Base-by-base conservation (phyloP, 2,329 filamentous ascomycete species). In the Fusarium brachygibbosum region DNA sequence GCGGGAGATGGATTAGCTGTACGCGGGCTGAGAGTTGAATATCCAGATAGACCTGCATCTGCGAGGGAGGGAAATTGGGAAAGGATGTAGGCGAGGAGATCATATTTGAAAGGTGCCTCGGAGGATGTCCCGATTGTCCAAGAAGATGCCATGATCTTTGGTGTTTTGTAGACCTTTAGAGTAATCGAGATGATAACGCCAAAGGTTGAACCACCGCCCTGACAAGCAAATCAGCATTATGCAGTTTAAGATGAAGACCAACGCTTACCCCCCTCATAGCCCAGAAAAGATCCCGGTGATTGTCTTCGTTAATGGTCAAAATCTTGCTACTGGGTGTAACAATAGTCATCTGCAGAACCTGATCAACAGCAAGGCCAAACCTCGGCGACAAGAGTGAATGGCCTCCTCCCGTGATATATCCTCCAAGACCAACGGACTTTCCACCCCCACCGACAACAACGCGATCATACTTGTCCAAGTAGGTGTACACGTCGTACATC, bases 211-310 rank as follows among this genome's bases (percentile, higher is more conserved):
- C 86, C 87, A 5, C 87, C 87, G 8, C 87, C 87, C 84, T 85
- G 5, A 1, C n/a, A n/a, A 1, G 28, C 2, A 2, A 2, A 11
- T 71, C 4, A 68, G 38, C 1, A n/a, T 23, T 11, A 0, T 12
- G 3, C 11, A 44, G 0, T n/a, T 10, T 7, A 17, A 6, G 16
- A 25, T n/a, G 1, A 3, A 1, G 2, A 1, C 14, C 28, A 3
- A 5, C 0, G 79, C 82, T 76, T 76, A 87, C 83, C 11, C 88
- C 88, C 60, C 85, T 79, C 65, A 90, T 80, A 0, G 89, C 89
- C 89, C 88, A 91, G 75, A 89, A 91, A 1, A 91, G 76, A 55
- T 91, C 88, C 0, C 78, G 59, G 56, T 90, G 82, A 38, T 85
- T 79, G 13, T 83, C 81, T 38, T 85, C 84, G 48, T 86, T 88